Evolutionary conservation across 116 monocot genomes (phyloP), one percentile per base, ranked within the genome.

Genomic region (Posidonia oceanica): DNA sequence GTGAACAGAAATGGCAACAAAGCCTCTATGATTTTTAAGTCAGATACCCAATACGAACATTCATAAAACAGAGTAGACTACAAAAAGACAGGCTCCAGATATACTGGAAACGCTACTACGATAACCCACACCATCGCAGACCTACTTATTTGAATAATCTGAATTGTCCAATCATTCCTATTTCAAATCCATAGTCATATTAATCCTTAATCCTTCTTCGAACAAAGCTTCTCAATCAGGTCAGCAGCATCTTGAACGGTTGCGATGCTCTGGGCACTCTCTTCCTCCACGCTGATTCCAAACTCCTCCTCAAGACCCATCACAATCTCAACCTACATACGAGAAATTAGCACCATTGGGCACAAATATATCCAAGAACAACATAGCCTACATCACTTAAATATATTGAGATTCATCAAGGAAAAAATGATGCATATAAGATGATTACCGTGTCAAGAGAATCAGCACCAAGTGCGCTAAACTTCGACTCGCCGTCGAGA

Each of bases 271-370:
- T 77, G 84, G 11, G 84, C 80, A 7, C 71, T 79, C 7, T 69
- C 74, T 53, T 84, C 84, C 18, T 80, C 84, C 53, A 80, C 80
- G 15, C 61, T 74, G 67, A 84, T 80, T 3, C 71, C 76, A 39
- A 84, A 84, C 39, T 73, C 77, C 77, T 84, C 84, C 70, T 84
- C 84, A 13, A 84, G 67, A 36, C 84, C 75, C 84, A 84, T 84
- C 53, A 84, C 84, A 72, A 84, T 80, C 71, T 84, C 84, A 63
- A 80, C 84, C 84, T 84, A 22, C 55, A 66, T 16, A 18, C 39
- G 8, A 36, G 23, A 67, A 16, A 14, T 7, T n/a, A 7, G 4
- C 18, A 14, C 29, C 29, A 29, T 29, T 29, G 29, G 29, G 39
- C 37, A 39, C 64, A 17, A 14, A 14, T 7, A 29, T 29, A 29